Evolutionary conservation across 2,329 filamentous ascomycete genomes (phyloP).

Genomic region (Hymenoscyphus linearis): DNA sequence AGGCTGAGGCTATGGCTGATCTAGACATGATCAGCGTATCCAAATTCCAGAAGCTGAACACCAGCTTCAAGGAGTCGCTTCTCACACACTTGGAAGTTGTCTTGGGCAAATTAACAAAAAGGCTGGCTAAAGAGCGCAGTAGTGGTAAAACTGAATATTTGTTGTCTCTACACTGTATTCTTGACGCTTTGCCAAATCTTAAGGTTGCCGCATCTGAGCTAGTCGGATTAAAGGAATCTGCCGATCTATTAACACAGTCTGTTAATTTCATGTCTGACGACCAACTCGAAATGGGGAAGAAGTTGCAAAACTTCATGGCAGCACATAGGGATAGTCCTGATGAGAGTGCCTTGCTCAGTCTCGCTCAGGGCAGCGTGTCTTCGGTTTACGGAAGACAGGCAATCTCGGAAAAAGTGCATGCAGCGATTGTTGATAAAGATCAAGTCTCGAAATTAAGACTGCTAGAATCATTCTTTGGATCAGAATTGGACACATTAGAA

Average conservation of each 20-base stretch:
- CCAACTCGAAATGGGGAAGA: constrained; percentile 14
- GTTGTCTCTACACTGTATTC: constrained; percentile 17
- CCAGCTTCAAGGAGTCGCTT: constrained; percentile 18
- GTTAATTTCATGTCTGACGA: constrained; percentile 3
- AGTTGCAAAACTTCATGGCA: constrained; percentile 22
- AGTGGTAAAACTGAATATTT: constrained; percentile 5
- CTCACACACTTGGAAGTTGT: constrained; percentile 18
- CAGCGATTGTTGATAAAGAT: constrained; percentile 10
- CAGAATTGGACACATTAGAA: constrained; percentile 18
- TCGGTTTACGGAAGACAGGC: constrained; percentile 19
- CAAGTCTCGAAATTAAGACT: constrained; percentile 24
- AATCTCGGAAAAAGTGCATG: constrained; percentile 17
- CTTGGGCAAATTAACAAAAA: constrained; percentile 16
- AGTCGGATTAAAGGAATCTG: constrained; percentile 11
- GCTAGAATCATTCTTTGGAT: constrained; percentile 19
- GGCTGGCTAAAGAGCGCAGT: constrained; percentile 3
- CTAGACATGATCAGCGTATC: constrained; percentile 19
- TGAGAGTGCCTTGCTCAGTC: neutral
- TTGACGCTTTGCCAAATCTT: constrained; percentile 24
- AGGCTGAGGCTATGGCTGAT: constrained; percentile 16
- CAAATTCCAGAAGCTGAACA: constrained; percentile 14
- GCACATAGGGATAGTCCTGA: constrained; percentile 7
- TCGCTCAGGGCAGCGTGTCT: constrained; percentile 16
- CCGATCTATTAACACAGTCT: constrained; percentile 9
- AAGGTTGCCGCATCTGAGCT: constrained; percentile 16